Evolutionary conservation across 2,329 filamentous ascomycete genomes (phyloP).

Genomic region (Parastagonospora avenae): DNA sequence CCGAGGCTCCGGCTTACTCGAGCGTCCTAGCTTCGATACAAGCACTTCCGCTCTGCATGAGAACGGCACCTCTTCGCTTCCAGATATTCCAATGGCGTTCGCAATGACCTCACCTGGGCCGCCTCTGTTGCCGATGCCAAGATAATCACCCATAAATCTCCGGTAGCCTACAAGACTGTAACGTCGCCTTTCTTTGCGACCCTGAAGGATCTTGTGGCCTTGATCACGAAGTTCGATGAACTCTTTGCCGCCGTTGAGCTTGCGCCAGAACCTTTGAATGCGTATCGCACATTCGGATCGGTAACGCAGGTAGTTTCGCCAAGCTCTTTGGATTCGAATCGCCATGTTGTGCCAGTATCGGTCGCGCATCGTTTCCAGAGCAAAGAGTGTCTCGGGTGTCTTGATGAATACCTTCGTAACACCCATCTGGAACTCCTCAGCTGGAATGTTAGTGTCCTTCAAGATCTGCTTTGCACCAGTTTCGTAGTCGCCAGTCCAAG

Average conservation of each 20-base stretch:
- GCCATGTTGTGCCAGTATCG: slow-evolving; percentile 99
- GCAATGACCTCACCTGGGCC: slow-evolving; percentile 84
- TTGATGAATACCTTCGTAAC: slow-evolving; percentile 98
- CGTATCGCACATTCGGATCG: slow-evolving; percentile 88
- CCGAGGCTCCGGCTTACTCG: slow-evolving; percentile 88
- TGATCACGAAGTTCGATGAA: slow-evolving; percentile 87
- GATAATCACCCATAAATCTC: slow-evolving; percentile 92
- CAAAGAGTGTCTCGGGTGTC: slow-evolving; percentile 94
- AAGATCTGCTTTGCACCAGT: slow-evolving; percentile 90
- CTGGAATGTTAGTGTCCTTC: slow-evolving; percentile 93
- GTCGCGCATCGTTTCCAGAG: slow-evolving; percentile 96
- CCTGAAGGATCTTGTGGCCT: slow-evolving; percentile 79
- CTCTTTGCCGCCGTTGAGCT: slow-evolving; percentile 87
- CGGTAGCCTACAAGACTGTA: slow-evolving; percentile 91
- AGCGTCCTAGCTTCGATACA: slow-evolving; percentile 93
- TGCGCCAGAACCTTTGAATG: slow-evolving; percentile 94
- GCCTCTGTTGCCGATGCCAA: slow-evolving; percentile 80
- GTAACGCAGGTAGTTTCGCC: slow-evolving; percentile 94
- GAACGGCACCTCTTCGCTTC: slow-evolving; percentile 79
- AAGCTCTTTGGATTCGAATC: slow-evolving; percentile 93
- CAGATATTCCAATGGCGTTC: slow-evolving; percentile 70
- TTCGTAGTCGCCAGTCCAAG: slow-evolving; percentile 87
- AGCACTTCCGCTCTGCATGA: slow-evolving; percentile 89
- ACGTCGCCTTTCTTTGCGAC: slow-evolving; percentile 86
- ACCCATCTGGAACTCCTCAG: slow-evolving; percentile 96